Conservation (phyloP, 1,284 basidiomycete species). For the Puccinia coronata region DNA sequence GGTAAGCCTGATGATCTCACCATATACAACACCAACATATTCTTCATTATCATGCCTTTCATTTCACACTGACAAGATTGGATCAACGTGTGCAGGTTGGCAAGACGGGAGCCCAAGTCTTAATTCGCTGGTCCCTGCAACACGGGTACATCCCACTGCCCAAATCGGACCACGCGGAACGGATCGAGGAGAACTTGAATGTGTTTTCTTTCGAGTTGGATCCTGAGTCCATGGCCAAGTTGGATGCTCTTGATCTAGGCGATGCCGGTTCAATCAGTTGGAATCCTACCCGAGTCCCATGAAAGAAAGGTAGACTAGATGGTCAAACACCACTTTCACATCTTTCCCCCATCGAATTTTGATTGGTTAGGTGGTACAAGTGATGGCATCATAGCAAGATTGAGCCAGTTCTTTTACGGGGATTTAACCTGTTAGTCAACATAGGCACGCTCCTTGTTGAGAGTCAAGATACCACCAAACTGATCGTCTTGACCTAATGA, state of each 20-base stretch:
- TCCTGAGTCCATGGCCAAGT: constrained; percentile 51
- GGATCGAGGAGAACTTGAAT: constrained; percentile 54
- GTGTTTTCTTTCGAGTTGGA: constrained; percentile 53
- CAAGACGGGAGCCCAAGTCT: constrained; percentile 71
- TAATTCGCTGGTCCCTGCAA: constrained; percentile 80
- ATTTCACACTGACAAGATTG: constrained; percentile 52
- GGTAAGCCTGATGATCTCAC: constrained; percentile 57
- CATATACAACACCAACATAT: constrained; percentile 1
- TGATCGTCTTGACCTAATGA: too few relatives aligned
- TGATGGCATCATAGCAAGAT: too few relatives aligned
- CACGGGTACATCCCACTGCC: constrained; percentile 65
- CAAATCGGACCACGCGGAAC: constrained; percentile 52
- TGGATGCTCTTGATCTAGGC: constrained; percentile 28
- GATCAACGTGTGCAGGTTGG: constrained; percentile 62
- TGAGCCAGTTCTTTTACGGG: too few relatives aligned
- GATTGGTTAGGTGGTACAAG: too few relatives aligned
- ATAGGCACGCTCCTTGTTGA: too few relatives aligned
- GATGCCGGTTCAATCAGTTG: constrained; percentile 27
- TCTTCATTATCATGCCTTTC: constrained; percentile 40
- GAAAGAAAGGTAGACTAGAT: too few relatives aligned
- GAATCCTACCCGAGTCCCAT: constrained; percentile 7
- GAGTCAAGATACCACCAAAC: too few relatives aligned
- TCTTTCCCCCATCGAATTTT: not conserved
- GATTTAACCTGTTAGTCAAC: too few relatives aligned
- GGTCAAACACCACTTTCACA: not conserved